phyloP scores from a whole-genome alignment of 1,139 yeast genomes.

The Geotrichum candidum region DNA sequence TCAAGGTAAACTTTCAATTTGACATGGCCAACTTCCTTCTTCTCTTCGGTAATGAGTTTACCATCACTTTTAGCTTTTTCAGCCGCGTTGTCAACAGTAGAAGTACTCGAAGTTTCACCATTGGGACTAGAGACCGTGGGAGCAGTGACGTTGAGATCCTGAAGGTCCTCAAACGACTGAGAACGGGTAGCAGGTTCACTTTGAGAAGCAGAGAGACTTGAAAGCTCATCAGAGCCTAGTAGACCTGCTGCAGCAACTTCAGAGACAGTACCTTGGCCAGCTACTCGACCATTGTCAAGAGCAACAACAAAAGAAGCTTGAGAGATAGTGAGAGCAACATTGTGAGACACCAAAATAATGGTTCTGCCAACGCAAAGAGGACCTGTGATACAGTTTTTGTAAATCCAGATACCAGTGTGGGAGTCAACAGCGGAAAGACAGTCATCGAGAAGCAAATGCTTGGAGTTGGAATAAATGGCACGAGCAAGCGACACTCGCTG shows the following conservation, averaged over 20 bases:
- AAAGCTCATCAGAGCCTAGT: slow-evolving; percentile 71
- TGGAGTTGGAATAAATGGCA: slow-evolving; percentile 80
- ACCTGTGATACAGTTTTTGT: slow-evolving; percentile 83
- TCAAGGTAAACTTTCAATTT: slow-evolving; percentile 59
- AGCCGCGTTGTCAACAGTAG: slow-evolving; percentile 16
- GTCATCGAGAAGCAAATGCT: slow-evolving; percentile 78
- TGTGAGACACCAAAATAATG: slow-evolving; percentile 84
- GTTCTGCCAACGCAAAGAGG: slow-evolving; percentile 80
- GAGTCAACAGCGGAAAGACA: slow-evolving; percentile 95
- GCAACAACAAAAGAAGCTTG: slow-evolving; percentile 74
- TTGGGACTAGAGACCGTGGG: slow-evolving; percentile 29
- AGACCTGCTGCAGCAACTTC: slow-evolving; percentile 62
- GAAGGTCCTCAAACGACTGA: slow-evolving; percentile 32
- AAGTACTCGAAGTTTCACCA: slow-evolving; percentile 24
- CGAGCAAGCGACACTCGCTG: slow-evolving; percentile 93
- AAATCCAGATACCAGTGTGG: slow-evolving; percentile 91
- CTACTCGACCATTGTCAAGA: slow-evolving; percentile 77
- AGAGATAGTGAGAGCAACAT: slow-evolving; percentile 77
- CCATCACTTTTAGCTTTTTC: slow-evolving; percentile 36
- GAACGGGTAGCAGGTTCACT: slow-evolving; percentile 50
- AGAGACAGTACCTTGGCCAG: slow-evolving; percentile 72
- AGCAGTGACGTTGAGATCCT: slow-evolving; percentile 33
- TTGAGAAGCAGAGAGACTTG: slow-evolving; percentile 35
- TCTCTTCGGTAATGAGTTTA: slow-evolving; percentile 72
- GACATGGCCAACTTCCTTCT: slow-evolving; percentile 79